phyloP scores from a whole-genome alignment of 495 filamentous ascomycete species.

The Aspergillus coremiiformis region DNA sequence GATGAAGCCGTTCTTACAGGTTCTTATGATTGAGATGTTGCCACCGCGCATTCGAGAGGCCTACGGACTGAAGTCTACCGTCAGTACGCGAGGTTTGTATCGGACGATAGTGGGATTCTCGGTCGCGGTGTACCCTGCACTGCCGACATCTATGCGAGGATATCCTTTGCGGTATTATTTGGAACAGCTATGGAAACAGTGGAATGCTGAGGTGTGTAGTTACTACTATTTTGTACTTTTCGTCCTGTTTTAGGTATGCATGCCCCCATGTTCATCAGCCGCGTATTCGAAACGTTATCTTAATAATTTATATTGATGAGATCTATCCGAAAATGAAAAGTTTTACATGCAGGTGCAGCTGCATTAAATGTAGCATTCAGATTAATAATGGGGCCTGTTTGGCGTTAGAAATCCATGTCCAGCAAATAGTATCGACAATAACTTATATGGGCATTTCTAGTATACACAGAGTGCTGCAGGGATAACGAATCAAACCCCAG shows the following conservation, averaged over 20 bases:
- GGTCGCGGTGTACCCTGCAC: constrained; percentile 31
- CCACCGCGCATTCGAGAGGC: constrained; percentile 31
- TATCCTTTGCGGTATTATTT: constrained; percentile 30
- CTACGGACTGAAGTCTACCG: constrained; percentile 33
- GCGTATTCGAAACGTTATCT: not conserved
- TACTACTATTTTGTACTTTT: not conserved
- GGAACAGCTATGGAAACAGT: constrained; percentile 20
- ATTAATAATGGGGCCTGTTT: not conserved
- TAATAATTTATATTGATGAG: too few species aligned
- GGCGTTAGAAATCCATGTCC: not conserved
- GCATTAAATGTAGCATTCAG: too few species aligned
- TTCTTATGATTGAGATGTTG: constrained; percentile 36
- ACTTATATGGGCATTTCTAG: not conserved
- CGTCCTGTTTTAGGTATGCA: constrained; percentile 5
- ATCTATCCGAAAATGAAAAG: too few species aligned
- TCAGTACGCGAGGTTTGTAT: constrained; percentile 26
- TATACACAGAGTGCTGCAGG: not conserved
- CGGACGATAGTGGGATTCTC: constrained; percentile 32
- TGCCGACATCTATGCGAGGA: constrained; percentile 26
- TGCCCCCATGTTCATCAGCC: constrained; percentile 5
- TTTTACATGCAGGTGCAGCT: not conserved
- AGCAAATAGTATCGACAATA: not conserved
- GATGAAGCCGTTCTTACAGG: constrained; percentile 30
- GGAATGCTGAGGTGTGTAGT: constrained; percentile 20
- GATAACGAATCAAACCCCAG: not conserved